Base-by-base conservation (phyloP, 1,139 yeast genomes). In the Cylindricascospora bacillispora region DNA sequence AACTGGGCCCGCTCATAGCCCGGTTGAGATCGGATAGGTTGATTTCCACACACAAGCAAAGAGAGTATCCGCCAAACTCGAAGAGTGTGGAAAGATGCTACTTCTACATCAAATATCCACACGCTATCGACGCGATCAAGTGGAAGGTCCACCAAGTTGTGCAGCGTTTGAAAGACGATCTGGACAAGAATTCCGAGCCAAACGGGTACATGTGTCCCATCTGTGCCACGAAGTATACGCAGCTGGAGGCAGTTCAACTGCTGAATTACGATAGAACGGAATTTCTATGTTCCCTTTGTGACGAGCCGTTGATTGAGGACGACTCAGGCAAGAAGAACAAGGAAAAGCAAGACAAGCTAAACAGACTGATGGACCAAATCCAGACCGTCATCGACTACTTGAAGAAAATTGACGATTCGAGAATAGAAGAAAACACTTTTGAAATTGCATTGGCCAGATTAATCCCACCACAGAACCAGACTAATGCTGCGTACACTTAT, bases 81-180 rank as follows among this genome's bases (percentile, higher is more conserved):
- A 65, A 94, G 37, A 70, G 80, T 33, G 63, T 67, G 25, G 70
- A 81, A 13, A 67, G 86, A 48, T 79, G 92, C 0, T 89, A 85
- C 52, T 89, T 76, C 56, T 89, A 70, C 52, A 76, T 89, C 34
- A 95, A 83, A 48, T 74, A 72, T 50, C 83, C 95, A 2, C 94
- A 85, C 51, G 93, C 97, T 1, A 81, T 92, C 27, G 98, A 89
- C 57, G 74, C 95, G 11, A 75, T 89, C 51, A 89, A 92, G 56
- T 92, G 95, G 97, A 85, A 86, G 51, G 82, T 89, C 37, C 95
- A 89, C 52, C 70, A 81, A 26, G 67, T 92, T 24, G 97, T 83
- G 10, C 77, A 75, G 43, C 57, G 65, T 35, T 64, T 86, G 35
- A 82, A 82, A 51, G 82, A 79, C 40, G 93, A 85, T 49, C 70